Base-by-base conservation (phyloP, 208 protist species). In the Polymyxa betae region DNA sequence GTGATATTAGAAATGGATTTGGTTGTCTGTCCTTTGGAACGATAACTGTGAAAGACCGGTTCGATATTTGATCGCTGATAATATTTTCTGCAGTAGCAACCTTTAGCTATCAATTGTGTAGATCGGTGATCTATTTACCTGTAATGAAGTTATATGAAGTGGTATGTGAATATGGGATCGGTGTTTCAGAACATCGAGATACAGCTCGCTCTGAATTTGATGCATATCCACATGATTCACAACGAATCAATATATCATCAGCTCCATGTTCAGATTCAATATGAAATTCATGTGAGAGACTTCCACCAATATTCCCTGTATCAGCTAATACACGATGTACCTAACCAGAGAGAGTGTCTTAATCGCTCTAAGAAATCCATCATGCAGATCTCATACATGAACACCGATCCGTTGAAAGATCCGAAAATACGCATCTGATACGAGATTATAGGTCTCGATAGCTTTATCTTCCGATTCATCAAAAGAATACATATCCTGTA, bases 401-500 rank as follows among this genome's bases (percentile, higher is more conserved):
- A 82, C 35, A 20, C 72, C 72, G 12, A 82, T 82, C 16, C 72
- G 72, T 12, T 12, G 5, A n/a, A 82, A 82, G 5, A 82, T 82
- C 12, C n/a, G 72, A 82, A 45, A 35, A n/a, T 82, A 82, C 35
- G 72, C 72, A 43, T 35, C n/a, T 40, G 35, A 35, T 16, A 82
- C 72, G 72, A n/a, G 16, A 45, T 82, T 5, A 43, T 82, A 82
- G n/a, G 72, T 82, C n/a, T 82, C 72, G n/a, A 35, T 43, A 45
- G 72, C n/a, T n/a, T 82, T 43, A 20, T 82, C 72, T 35, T 35
- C 16, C 5, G 72, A 45, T 45, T 82, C 72, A 43, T 82, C 72
- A 82, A 82, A 82, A 45, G 72, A 45, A 43, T 82, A 82, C 72
- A 82, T 82, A n/a, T 82, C 72, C 72, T 82, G n/a, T 35, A 43